A percentile compares a stretch with the other conserved stretches of the same genome.
Evolutionary conservation across 2,329 filamentous ascomycete species (phyloP).

Genomic region (Thermothelomyces thermophilus): DNA sequence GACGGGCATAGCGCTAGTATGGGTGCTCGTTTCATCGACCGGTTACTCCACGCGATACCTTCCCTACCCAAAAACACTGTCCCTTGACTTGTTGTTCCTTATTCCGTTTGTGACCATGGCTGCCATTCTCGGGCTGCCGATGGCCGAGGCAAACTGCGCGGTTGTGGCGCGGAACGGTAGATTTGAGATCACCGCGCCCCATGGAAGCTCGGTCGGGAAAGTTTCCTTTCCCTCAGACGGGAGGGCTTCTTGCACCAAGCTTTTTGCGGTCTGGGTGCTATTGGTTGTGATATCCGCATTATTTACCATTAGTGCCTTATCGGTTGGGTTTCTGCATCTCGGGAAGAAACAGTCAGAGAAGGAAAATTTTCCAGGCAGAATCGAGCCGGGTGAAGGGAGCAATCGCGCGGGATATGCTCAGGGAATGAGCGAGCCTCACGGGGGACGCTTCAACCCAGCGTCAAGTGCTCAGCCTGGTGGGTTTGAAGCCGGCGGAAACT

Average conservation of each 20-base stretch:
- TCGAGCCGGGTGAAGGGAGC: neutral
- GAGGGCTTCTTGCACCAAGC: slow-evolving; percentile 66
- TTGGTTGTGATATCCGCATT: slow-evolving; percentile 70
- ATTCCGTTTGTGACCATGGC: slow-evolving; percentile 73
- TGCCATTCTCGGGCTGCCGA: slow-evolving; percentile 69
- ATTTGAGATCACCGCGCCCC: slow-evolving; percentile 4
- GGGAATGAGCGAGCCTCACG: neutral
- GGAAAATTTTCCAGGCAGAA: neutral
- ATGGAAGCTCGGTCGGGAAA: neutral
- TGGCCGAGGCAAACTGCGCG: slow-evolving; percentile 70
- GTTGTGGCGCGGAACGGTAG: slow-evolving; percentile 30
- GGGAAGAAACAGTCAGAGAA: slow-evolving; percentile 36
- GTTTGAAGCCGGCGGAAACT: neutral
- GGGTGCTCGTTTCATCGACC: slow-evolving; percentile 55
- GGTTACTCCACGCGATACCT: slow-evolving; percentile 54
- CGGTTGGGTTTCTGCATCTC: slow-evolving; percentile 56
- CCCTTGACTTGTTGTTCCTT: slow-evolving; percentile 61
- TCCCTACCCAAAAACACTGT: slow-evolving; percentile 65
- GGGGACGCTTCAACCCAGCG: neutral
- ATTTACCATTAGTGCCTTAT: slow-evolving; percentile 57
- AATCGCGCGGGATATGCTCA: neutral
- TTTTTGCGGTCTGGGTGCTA: slow-evolving; percentile 83
- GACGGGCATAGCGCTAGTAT: slow-evolving; percentile 73
- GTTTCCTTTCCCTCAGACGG: slow-evolving; percentile 36
- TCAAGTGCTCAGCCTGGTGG: neutral